Evolutionary conservation across 768 basidiomycete genomes (phyloP).

Genomic region (Russula virescens): DNA sequence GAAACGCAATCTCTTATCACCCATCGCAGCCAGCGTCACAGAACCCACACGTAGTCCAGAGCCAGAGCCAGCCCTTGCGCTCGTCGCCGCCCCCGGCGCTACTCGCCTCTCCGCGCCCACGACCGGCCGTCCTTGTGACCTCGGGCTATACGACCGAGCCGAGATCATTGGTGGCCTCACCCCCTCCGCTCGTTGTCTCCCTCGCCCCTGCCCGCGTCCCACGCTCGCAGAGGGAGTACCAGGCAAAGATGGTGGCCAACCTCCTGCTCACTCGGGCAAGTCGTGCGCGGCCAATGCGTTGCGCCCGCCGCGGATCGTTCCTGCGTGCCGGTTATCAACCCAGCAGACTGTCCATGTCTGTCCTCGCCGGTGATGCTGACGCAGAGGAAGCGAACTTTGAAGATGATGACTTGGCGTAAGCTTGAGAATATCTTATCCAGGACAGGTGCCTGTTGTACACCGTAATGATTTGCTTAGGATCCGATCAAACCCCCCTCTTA

Average conservation of each 20-base stretch:
- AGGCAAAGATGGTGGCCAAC: conserved; percentile 22
- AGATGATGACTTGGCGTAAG: neutral
- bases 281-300: conserved; percentile 22
- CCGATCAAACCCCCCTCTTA: neutral
- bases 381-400: neutral
- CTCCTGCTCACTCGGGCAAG: conserved; percentile 20
- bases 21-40: conserved; percentile 11
- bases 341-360: conserved; percentile 18
- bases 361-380: neutral
- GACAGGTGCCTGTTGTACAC: conserved; percentile 21
- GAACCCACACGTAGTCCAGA: neutral
- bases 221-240: conserved; percentile 19
- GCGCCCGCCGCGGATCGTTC: conserved; percentile 9
- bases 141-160: conserved; percentile 11
- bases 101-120: conserved; percentile 5
- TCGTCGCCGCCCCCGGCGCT: neutral
- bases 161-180: neutral
- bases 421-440: conserved; percentile 9
- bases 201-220: conserved; percentile 16
- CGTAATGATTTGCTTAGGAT: conserved; percentile 14
- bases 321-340: conserved; percentile 19
- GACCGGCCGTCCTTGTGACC: conserved; percentile 13
- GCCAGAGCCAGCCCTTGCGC: neutral
- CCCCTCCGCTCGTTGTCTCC: conserved; percentile 11
- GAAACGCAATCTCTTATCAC: conserved; percentile 20